Conservation (phyloP, 108 stramenopile species). For the Halocafeteria seosinensis region DNA sequence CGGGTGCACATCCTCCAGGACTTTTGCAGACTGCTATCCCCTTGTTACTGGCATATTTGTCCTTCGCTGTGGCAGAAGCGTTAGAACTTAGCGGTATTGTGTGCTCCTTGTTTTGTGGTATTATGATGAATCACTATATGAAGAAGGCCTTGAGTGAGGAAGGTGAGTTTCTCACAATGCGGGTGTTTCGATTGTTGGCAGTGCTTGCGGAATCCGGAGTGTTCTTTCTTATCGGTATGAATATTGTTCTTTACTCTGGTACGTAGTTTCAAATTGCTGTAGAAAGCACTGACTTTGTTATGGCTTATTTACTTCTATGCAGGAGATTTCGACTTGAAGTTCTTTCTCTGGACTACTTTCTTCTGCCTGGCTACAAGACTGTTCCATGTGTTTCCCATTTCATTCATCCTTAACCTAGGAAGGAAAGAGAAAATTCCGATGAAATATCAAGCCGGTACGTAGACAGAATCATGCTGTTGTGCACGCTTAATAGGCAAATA, state of each 20-base stretch:
- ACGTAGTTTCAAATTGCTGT: too few relatives aligned
- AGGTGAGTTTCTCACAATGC: background rate
- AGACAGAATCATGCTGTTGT: too few relatives aligned
- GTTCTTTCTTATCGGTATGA: slow-evolving; percentile 6
- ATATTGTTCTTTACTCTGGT: background rate
- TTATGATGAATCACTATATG: slow-evolving; percentile 6
- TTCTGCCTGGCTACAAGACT: background rate
- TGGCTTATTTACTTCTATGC: too few relatives aligned
- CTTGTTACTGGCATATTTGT: slow-evolving; percentile 3
- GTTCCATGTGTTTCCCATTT: background rate
- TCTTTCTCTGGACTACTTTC: background rate
- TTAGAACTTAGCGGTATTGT: background rate
- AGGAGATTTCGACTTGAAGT: background rate
- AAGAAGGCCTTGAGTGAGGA: background rate
- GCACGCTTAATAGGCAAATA: too few relatives aligned
- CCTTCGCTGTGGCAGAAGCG: slow-evolving; percentile 8
- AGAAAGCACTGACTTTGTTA: too few relatives aligned
- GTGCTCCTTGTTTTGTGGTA: background rate
- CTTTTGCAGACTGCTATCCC: slow-evolving; percentile 3
- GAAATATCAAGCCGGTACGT: too few relatives aligned
- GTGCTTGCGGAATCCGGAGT: slow-evolving; percentile 3
- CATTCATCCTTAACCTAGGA: background rate
- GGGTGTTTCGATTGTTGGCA: slow-evolving; percentile 8
- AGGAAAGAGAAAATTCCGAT: background rate
- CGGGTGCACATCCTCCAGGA: background rate